These are phyloP conservation scores for Diaporthe ilicicola DNA, from an alignment of 2,329 filamentous ascomycete genomes.

Conservation along the genomic window DNA sequence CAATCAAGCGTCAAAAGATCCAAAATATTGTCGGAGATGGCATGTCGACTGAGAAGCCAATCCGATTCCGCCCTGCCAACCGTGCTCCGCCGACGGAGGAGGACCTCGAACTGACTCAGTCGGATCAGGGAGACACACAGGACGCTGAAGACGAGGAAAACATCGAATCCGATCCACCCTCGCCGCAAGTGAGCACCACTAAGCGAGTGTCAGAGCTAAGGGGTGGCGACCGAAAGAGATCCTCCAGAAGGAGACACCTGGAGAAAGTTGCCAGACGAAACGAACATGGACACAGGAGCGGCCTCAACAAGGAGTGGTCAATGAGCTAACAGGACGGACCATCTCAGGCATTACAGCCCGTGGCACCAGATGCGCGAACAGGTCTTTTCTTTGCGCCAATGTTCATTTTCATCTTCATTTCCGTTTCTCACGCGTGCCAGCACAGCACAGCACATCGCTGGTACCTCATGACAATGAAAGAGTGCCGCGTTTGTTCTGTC, in stretches of 20 bases:
- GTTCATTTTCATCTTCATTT: background rate
- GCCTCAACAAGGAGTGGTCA: slow-evolving; percentile 5
- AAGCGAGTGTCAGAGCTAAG: slow-evolving; percentile 23
- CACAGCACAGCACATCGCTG: background rate
- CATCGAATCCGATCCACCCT: background rate
- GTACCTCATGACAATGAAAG: background rate
- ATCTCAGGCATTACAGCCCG: background rate
- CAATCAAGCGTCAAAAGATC: background rate
- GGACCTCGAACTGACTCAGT: background rate
- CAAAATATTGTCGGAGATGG: background rate
- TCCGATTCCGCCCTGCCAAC: background rate
- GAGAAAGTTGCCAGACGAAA: slow-evolving; percentile 2
- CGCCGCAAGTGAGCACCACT: background rate
- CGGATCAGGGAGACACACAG: background rate
- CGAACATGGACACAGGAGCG: slow-evolving; percentile 11
- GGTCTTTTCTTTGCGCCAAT: background rate
- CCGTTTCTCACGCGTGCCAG: background rate
- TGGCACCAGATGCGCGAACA: background rate
- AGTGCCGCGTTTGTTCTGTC: background rate
- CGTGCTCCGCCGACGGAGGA: background rate
- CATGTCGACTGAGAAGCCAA: no score
- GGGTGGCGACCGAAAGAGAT: background rate
- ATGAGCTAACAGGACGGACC: background rate
- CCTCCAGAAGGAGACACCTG: background rate
- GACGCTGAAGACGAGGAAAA: background rate